phyloP scores from a whole-genome alignment of 305 asterid species.

The Fraxinus velutina region DNA sequence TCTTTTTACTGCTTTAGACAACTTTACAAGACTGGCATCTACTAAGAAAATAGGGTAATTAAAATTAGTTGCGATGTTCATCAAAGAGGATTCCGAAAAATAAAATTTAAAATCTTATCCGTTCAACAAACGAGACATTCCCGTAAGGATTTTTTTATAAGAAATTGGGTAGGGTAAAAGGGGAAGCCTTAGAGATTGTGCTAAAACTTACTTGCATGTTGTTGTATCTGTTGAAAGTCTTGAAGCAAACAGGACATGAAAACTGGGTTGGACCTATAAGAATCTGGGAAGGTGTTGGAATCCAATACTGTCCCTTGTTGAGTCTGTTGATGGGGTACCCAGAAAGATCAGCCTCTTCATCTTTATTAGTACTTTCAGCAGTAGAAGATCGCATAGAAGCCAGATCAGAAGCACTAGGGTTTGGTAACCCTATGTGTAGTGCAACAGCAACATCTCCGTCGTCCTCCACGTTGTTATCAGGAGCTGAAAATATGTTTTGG shows the following conservation, averaged over 20 bases:
- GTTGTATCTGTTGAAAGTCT: constrained; percentile 90
- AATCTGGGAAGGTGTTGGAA: constrained; percentile 95
- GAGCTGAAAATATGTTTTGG: background rate
- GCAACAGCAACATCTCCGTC: constrained; percentile 60
- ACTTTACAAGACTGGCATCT: background rate
- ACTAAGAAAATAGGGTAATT: background rate
- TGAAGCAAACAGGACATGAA: constrained; percentile 86
- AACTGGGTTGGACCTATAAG: constrained; percentile 93
- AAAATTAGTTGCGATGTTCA: background rate
- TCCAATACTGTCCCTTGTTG: constrained; percentile 95
- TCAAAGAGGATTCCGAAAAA: background rate
- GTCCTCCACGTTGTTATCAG: constrained; percentile 17
- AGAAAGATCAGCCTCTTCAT: constrained; percentile 28
- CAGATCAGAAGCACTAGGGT: constrained; percentile 85
- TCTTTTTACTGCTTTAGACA: background rate
- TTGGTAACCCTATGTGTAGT: constrained; percentile 84
- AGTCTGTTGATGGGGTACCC: constrained; percentile 41
- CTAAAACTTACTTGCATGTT: constrained; percentile 75
- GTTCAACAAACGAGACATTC: background rate
- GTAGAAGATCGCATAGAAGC: constrained; percentile 39
- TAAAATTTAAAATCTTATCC: background rate
- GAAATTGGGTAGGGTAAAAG: background rate
- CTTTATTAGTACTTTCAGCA: constrained; percentile 13
- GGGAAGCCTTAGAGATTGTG: background rate
- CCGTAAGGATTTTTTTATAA: background rate